A percentile compares a stretch with the other conserved stretches of the same genome.
Conservation (phyloP, 495 filamentous ascomycete species). For the Penicillium flavigenum region DNA sequence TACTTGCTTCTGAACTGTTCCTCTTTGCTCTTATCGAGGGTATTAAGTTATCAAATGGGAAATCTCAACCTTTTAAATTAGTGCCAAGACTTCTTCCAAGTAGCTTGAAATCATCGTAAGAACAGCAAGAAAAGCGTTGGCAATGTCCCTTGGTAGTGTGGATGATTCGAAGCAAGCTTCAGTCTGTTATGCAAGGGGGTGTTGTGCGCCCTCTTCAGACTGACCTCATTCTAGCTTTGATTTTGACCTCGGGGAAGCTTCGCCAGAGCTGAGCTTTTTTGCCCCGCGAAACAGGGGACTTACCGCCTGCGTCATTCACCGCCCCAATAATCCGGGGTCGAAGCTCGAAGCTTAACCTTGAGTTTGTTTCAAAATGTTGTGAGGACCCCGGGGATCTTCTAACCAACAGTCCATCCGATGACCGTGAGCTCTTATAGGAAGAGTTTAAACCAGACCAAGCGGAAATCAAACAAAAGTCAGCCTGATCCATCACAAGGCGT, state of each 20-base stretch:
- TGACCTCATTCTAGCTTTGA: not conserved
- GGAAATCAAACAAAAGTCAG: not conserved
- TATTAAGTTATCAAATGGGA: constrained; percentile 36
- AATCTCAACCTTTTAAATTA: constrained; percentile 28
- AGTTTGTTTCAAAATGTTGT: not conserved
- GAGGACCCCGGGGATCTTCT: not conserved
- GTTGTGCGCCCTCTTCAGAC: not conserved
- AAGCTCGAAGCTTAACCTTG: constrained; percentile 8
- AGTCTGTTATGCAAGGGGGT: not conserved
- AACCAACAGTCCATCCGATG: not conserved
- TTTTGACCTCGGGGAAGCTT: not conserved
- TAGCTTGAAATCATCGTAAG: not conserved
- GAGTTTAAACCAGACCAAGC: not conserved
- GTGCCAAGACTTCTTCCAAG: not conserved
- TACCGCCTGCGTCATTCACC: constrained; percentile 17
- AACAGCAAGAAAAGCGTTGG: not conserved
- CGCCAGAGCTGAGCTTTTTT: constrained; percentile 8
- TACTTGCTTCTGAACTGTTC: constrained; percentile 36
- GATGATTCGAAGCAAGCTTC: not conserved
- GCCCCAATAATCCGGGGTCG: constrained; percentile 10
- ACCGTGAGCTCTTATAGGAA: not conserved
- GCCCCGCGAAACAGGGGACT: constrained; percentile 1
- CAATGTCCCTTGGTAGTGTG: not conserved
- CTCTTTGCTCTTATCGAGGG: constrained; percentile 23
- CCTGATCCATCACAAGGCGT: not conserved